A percentile compares a stretch with the other conserved stretches of the same genome.
Evolutionary conservation across 75 land plant species (phyloP).

Genomic region (Sequoiadendron giganteum): DNA sequence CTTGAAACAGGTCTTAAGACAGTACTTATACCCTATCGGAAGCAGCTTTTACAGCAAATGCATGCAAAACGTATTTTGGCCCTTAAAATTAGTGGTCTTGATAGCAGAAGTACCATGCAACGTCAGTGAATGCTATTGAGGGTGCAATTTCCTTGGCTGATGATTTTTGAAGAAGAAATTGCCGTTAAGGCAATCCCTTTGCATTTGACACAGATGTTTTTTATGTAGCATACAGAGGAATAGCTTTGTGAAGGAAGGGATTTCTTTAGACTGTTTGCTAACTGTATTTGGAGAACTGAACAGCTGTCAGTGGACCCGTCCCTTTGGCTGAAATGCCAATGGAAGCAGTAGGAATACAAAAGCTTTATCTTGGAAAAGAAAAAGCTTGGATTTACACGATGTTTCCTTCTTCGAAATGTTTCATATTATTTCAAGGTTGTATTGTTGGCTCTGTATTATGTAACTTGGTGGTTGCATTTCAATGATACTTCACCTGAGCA

Average conservation of each 20-base stretch:
- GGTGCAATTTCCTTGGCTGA: neutral
- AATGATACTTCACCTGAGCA: neutral
- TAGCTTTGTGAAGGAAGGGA: neutral
- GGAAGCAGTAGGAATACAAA: neutral
- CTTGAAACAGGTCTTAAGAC: conserved; percentile 62
- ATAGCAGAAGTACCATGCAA: neutral
- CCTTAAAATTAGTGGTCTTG: neutral
- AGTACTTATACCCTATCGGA: conserved; percentile 85
- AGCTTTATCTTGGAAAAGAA: neutral
- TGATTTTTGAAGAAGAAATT: neutral
- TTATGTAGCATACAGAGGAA: neutral
- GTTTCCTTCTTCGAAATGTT: neutral
- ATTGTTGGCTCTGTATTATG: conserved; percentile 2
- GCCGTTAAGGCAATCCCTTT: neutral
- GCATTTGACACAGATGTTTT: neutral
- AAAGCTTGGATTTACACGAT: neutral
- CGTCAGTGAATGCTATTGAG: neutral
- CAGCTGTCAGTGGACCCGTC: neutral
- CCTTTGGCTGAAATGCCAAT: neutral
- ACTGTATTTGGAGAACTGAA: neutral
- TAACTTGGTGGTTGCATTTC: neutral
- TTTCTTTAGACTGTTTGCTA: neutral
- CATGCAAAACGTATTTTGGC: conserved; percentile 3
- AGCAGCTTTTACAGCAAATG: conserved; percentile 43
- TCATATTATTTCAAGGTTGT: neutral